Evolutionary conservation across 768 basidiomycete genomes (phyloP).

Genomic region (Podaxis sp.): DNA sequence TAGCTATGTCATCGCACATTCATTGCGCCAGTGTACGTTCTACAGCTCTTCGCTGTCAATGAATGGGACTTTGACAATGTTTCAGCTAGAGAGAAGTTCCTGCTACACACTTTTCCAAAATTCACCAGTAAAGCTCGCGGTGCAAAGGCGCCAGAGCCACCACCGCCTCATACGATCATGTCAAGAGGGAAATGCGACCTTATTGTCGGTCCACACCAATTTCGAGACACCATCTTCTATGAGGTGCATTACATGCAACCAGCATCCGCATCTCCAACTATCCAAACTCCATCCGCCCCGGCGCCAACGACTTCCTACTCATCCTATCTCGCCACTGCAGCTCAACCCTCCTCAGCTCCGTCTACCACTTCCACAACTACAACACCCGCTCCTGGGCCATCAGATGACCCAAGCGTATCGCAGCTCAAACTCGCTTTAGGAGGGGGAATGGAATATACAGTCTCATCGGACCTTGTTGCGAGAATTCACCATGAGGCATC

Average conservation of each 20-base stretch:
- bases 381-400: slow-evolving; percentile 5
- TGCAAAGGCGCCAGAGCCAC: slow-evolving; percentile 50
- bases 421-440: slow-evolving; percentile 12
- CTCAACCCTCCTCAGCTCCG: background rate
- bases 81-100: slow-evolving; percentile 71
- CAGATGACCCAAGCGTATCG: background rate
- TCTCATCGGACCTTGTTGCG: slow-evolving; percentile 12
- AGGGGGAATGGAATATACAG: slow-evolving; percentile 15
- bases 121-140: slow-evolving; percentile 68
- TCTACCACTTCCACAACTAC: slow-evolving; percentile 3
- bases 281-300: slow-evolving; percentile 12
- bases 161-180: slow-evolving; percentile 68
- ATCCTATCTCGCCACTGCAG: slow-evolving; percentile 5
- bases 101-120: slow-evolving; percentile 64
- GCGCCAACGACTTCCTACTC: slow-evolving; percentile 5
- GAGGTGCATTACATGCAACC: slow-evolving; percentile 66
- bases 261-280: slow-evolving; percentile 17
- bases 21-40: slow-evolving; percentile 62
- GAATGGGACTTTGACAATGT: background rate
- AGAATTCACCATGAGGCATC: slow-evolving; percentile 13
- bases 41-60: slow-evolving; percentile 21
- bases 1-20: slow-evolving; percentile 64
- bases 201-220: slow-evolving; percentile 74
- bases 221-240: slow-evolving; percentile 65
- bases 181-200: slow-evolving; percentile 68